Conservation (phyloP, 768 basidiomycete species). For the Tulasnella sp. region DNA sequence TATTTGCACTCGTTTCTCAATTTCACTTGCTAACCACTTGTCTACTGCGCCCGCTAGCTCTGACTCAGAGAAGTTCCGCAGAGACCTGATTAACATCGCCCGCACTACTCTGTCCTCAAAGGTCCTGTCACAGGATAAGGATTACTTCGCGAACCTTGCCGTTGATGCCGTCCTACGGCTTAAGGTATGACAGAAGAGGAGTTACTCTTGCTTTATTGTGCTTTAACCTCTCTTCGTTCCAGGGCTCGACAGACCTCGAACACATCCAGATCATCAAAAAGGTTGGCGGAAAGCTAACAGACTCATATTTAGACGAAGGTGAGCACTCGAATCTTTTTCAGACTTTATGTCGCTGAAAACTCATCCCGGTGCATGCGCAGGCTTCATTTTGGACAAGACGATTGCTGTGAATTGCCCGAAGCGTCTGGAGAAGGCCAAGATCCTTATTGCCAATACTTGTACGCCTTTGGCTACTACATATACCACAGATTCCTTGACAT, state of each 20-base stretch:
- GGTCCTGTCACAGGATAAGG: conserved; percentile 93
- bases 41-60: conserved; percentile 45
- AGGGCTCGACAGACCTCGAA: conserved; percentile 95
- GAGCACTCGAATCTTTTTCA: conserved; percentile 28
- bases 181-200: conserved; percentile 51
- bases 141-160: conserved; percentile 96
- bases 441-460: conserved; percentile 98
- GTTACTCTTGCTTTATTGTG: background rate
- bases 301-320: conserved; percentile 98
- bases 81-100: conserved; percentile 95
- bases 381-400: conserved; percentile 95
- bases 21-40: background rate
- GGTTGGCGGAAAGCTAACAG: conserved; percentile 96
- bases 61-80: conserved; percentile 70
- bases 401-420: conserved; percentile 95
- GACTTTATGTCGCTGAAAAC: background rate
- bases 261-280: conserved; percentile 99
- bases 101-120: conserved; percentile 94
- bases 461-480: conserved; percentile 37
- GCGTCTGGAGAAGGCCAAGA: conserved; percentile 89
- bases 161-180: conserved; percentile 93
- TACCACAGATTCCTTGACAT: background rate
- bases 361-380: conserved; percentile 41
- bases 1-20: conserved; percentile 28
- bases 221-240: background rate